phyloP scores from a whole-genome alignment of 345 rosid species.

The Eucalyptus virginea region DNA sequence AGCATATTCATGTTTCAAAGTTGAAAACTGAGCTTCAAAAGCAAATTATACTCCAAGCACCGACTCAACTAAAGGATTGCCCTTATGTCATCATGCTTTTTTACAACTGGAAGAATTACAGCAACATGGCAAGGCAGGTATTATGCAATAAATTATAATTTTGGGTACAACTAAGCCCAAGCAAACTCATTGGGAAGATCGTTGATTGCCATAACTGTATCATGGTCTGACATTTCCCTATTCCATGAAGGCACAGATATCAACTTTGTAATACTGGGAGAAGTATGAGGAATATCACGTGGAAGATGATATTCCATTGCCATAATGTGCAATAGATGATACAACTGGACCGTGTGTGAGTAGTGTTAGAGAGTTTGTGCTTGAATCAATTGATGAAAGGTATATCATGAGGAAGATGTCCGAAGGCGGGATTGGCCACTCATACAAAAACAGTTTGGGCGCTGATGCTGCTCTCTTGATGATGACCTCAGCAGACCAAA shows the following conservation, averaged over 20 bases:
- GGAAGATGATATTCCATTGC: neutral
- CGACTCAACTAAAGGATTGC: neutral
- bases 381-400: neutral
- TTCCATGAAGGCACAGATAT: neutral
- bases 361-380: neutral
- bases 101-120: neutral
- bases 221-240: neutral
- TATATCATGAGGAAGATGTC: neutral
- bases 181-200: neutral
- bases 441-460: neutral
- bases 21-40: neutral
- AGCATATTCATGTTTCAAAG: neutral
- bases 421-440: neutral
- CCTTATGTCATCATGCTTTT: neutral
- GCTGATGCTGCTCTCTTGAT: neutral
- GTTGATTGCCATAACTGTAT: neutral
- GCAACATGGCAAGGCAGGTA: neutral
- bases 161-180: neutral
- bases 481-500: neutral
- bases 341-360: neutral
- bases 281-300: neutral
- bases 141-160: neutral
- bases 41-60: neutral
- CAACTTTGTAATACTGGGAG: neutral
- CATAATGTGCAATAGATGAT: neutral